These are phyloP conservation scores for Penicillium angulare DNA, from an alignment of 495 filamentous ascomycete species.

Conservation along the genomic window DNA sequence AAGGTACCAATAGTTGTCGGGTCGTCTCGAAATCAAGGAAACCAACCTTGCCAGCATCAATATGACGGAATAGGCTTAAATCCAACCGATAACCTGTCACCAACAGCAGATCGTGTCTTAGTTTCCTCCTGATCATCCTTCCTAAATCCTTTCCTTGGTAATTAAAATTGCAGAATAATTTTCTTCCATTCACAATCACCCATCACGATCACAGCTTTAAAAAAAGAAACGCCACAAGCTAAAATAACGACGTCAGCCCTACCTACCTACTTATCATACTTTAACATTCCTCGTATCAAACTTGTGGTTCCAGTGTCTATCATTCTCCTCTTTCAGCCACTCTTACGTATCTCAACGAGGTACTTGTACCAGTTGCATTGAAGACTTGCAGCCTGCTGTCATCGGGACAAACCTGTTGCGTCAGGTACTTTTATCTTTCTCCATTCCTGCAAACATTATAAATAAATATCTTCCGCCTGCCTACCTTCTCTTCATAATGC, in stretches of 20 bases:
- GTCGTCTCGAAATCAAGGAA: constrained; percentile 20
- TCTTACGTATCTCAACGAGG: constrained; percentile 15
- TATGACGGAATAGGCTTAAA: constrained; percentile 6
- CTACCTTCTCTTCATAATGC: constrained; percentile 23
- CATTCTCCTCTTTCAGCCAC: constrained; percentile 17
- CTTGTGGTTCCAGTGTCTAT: constrained; percentile 13
- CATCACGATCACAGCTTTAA: background rate
- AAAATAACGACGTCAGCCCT: constrained; percentile 11
- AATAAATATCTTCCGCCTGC: constrained; percentile 11
- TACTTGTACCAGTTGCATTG: background rate
- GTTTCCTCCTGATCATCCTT: background rate
- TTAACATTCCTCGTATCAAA: constrained; percentile 8
- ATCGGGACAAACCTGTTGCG: constrained; percentile 3
- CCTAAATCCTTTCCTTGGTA: background rate
- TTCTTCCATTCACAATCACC: background rate
- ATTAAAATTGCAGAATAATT: background rate
- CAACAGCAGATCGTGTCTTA: background rate
- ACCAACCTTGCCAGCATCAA: constrained; percentile 1
- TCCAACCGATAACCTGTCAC: background rate
- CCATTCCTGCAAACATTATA: background rate
- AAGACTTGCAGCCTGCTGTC: background rate
- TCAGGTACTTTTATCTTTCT: background rate
- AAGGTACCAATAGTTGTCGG: constrained; percentile 1
- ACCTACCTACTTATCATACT: constrained; percentile 12
- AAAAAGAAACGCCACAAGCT: background rate